Conservation (phyloP, 1,284 basidiomycete species). For the Rhodotorula glutinis region DNA sequence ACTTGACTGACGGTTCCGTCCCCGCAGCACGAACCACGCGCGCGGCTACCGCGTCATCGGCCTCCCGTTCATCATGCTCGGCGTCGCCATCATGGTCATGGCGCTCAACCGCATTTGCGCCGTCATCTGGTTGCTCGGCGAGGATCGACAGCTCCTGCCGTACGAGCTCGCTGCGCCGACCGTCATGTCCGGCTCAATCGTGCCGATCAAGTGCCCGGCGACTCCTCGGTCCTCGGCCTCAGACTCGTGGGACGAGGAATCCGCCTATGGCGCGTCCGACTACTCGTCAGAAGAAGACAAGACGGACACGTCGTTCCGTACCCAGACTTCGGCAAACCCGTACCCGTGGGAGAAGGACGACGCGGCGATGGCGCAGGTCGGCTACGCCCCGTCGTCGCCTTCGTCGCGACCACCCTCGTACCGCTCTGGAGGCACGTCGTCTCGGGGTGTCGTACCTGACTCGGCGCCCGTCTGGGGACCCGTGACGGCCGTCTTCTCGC, state of each 20-base stretch:
- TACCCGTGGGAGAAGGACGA: conserved; percentile 40
- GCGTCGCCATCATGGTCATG: conserved; percentile 39
- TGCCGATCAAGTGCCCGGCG: conserved; percentile 26
- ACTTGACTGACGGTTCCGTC: background rate
- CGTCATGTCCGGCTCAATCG: conserved; percentile 33
- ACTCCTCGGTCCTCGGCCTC: conserved; percentile 8
- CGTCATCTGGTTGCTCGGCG: conserved; percentile 37
- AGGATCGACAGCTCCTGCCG: conserved; percentile 34
- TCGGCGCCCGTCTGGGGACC: conserved; percentile 32
- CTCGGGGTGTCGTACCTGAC: conserved; percentile 11
- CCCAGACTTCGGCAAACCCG: conserved; percentile 27
- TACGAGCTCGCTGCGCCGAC: conserved; percentile 29
- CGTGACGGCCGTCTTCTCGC: conserved; percentile 29
- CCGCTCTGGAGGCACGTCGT: conserved; percentile 13
- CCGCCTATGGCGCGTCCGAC: conserved; percentile 10
- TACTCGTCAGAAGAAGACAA: conserved; percentile 12
- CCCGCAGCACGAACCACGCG: conserved; percentile 24
- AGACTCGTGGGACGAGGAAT: conserved; percentile 33
- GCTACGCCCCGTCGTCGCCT: conserved; percentile 2
- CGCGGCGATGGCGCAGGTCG: conserved; percentile 6
- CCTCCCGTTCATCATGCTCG: conserved; percentile 33
- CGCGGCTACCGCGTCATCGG: conserved; percentile 33
- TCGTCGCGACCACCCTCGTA: conserved; percentile 28
- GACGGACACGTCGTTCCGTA: conserved; percentile 28
- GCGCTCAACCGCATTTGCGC: conserved; percentile 35